Evolutionary conservation across 805 yeast species (phyloP).

Genomic region (Wickerhamomyces mucosus): DNA sequence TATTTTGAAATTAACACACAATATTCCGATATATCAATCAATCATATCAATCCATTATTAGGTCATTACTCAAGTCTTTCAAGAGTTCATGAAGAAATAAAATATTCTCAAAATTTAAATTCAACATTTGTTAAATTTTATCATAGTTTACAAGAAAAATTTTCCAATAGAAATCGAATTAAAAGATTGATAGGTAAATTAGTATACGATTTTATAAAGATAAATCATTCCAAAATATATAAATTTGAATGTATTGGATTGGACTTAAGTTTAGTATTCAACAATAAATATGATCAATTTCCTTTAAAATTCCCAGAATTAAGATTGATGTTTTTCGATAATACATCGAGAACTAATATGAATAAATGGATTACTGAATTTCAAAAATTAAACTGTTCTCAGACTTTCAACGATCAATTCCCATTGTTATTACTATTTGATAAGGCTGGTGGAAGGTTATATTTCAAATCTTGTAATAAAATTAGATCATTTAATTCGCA

Average conservation of each 20-base stretch:
- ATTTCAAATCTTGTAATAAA: constrained; percentile 3
- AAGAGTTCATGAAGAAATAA: neutral
- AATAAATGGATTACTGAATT: constrained; percentile 13
- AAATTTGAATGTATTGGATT: constrained; percentile 14
- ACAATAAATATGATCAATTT: neutral
- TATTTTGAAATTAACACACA: constrained; percentile 7
- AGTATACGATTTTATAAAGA: constrained; percentile 3
- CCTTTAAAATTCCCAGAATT: constrained; percentile 12
- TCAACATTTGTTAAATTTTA: too few species aligned
- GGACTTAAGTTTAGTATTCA: constrained; percentile 14
- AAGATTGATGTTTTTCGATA: constrained; percentile 20
- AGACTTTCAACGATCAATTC: constrained; percentile 6
- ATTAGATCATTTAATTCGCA: neutral
- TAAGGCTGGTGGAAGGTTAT: constrained; percentile 8
- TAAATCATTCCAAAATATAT: constrained; percentile 1
- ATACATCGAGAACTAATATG: constrained; percentile 11
- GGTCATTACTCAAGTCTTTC: too few species aligned
- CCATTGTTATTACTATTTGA: constrained; percentile 15
- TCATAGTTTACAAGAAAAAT: neutral
- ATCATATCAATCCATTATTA: constrained; percentile 4
- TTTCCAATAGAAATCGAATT: neutral
- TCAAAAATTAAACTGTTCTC: constrained; percentile 6
- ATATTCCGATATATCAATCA: constrained; percentile 1
- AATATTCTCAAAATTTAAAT: too few species aligned
- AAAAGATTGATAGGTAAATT: constrained; percentile 2